Conservation (phyloP, 768 basidiomycete species). For the Suillus sp. region DNA sequence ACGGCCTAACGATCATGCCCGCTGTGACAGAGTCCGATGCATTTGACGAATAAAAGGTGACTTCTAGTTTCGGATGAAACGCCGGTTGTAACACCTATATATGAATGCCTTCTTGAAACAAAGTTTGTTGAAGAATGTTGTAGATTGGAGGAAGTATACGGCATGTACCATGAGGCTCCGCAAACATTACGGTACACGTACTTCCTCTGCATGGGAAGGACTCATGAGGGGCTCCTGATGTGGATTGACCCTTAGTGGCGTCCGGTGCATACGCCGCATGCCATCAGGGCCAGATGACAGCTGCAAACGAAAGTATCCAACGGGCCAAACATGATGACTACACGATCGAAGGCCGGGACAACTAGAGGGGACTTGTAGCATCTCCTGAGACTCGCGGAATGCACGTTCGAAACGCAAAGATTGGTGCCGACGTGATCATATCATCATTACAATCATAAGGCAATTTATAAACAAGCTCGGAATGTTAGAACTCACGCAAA, state of each 20-base stretch:
- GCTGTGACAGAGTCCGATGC: background rate
- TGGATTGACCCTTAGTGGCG: background rate
- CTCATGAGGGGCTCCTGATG: background rate
- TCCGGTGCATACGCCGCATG: background rate
- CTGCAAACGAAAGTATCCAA: background rate
- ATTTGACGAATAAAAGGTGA: background rate
- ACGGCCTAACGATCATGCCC: background rate
- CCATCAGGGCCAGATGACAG: background rate
- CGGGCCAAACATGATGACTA: background rate
- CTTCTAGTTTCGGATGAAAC: background rate
- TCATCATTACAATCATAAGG: background rate
- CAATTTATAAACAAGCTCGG: background rate
- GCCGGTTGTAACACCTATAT: background rate
- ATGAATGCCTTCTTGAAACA: background rate
- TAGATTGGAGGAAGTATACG: background rate
- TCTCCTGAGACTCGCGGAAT: background rate
- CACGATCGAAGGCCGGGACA: background rate
- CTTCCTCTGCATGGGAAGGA: background rate
- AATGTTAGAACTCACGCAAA: background rate
- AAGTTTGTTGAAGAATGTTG: background rate
- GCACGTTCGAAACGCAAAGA: background rate
- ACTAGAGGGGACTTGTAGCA: background rate
- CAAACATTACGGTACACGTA: background rate
- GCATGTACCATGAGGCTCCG: background rate
- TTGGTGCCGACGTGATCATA: background rate